phyloP scores from a whole-genome alignment of 495 filamentous ascomycete species.

The Talaromyces stipitatus region DNA sequence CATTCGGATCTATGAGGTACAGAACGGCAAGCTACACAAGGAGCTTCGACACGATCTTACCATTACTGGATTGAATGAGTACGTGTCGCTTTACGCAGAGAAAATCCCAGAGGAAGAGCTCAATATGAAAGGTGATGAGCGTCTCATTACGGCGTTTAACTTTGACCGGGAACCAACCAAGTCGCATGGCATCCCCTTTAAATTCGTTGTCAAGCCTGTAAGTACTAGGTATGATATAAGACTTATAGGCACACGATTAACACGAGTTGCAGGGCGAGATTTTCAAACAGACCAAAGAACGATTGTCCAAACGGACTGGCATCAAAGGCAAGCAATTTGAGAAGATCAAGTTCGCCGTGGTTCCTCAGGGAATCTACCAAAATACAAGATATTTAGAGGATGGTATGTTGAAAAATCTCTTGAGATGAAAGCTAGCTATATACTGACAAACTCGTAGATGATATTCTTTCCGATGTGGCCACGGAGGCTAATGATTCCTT shows the following conservation, averaged over 20 bases:
- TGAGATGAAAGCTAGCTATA: not conserved
- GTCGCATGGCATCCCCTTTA: slow-evolving; percentile 79
- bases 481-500: slow-evolving; percentile 66
- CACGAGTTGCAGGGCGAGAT: slow-evolving; percentile 58
- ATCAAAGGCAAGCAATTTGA: slow-evolving; percentile 98
- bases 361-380: slow-evolving; percentile 60
- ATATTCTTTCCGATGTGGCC: slow-evolving; percentile 70
- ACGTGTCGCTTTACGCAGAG: slow-evolving; percentile 71
- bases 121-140: slow-evolving; percentile 48
- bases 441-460: slow-evolving; percentile 47
- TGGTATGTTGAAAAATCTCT: slow-evolving; percentile 52
- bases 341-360: slow-evolving; percentile 92
- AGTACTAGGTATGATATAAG: slow-evolving; percentile 16
- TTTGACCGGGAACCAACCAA: slow-evolving; percentile 82
- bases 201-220: slow-evolving; percentile 79
- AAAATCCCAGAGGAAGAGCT: slow-evolving; percentile 72
- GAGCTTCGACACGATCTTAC: slow-evolving; percentile 55
- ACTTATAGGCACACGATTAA: not conserved
- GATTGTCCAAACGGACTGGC: slow-evolving; percentile 80
- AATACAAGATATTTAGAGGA: slow-evolving; percentile 78
- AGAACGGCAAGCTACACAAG: slow-evolving; percentile 71
- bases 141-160: slow-evolving; percentile 72
- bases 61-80: slow-evolving; percentile 77
- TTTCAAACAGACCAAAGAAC: slow-evolving; percentile 86
- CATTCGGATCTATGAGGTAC: slow-evolving; percentile 71